Base-by-base conservation (phyloP, 2,329 filamentous ascomycete species). In the Cadophora sp. region DNA sequence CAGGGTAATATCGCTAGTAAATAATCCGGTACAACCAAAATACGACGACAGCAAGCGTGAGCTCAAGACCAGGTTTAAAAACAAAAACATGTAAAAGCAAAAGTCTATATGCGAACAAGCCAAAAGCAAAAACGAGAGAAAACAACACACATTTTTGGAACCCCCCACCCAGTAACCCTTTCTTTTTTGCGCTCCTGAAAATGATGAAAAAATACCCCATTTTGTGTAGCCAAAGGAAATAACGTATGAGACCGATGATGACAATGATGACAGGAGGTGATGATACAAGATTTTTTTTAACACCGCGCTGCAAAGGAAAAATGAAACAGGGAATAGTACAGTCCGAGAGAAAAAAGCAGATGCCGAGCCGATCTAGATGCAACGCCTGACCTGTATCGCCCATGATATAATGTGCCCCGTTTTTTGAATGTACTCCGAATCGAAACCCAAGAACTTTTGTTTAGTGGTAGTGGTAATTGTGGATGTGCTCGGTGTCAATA, bases 91-190 rank as follows among this genome's bases (percentile, higher is more conserved):
- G 27, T 30, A 56, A 66, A 66, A 59, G 33, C 27, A 59, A 55
- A 71, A 67, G 66, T 74, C 70, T 74, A 74, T 72, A 71, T 71
- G 69, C 71, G 62, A 43, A 47, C 58, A 36, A 50, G 59, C 41
- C 36, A 64, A 62, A 48, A 61, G 55, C 41, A 3, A 30, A 30
- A 4, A 30, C 27, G 27, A 62, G 48, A 59, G n/a, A 56, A 65
- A 43, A 60, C 27, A 43, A 60, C 27, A 6, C 27, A 33, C 18
- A 41, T 64, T 65, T 65, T 61, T 43, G 6, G 41, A n/a, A 27
- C 24, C 58, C 58, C n/a, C 53, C 36, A 36, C 55, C 41, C 43
- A 36, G 22, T 51, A 27, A 27, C 41, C 55, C 36, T 24, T 20
- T 51, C 24, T 33, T 60, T 65, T 65, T 65, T 65, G 63, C 56